phyloP scores from a whole-genome alignment of 2,329 filamentous ascomycete genomes.

The Pseudocercospora musae region DNA sequence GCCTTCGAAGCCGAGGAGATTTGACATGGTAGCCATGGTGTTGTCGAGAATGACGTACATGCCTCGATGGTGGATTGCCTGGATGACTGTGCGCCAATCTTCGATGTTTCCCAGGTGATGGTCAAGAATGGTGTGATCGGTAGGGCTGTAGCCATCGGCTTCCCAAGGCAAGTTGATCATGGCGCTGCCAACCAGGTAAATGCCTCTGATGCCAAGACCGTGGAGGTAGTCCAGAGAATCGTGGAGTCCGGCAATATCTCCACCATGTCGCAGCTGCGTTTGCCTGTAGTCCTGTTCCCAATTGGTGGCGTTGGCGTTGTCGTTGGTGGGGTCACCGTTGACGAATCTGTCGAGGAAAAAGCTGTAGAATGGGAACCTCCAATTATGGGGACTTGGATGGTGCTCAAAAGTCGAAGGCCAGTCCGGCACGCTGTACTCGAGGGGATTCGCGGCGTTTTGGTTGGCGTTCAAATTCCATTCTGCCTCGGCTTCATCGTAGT shows the following conservation, averaged over 20 bases:
- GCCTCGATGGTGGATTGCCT: slow-evolving; percentile 58
- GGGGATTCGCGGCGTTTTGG: slow-evolving; percentile 51
- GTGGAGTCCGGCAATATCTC: slow-evolving; percentile 56
- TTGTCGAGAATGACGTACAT: slow-evolving; percentile 68
- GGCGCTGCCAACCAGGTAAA: slow-evolving; percentile 62
- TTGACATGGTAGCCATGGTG: slow-evolving; percentile 62
- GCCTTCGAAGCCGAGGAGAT: slow-evolving; percentile 61
- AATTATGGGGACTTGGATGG: slow-evolving; percentile 57
- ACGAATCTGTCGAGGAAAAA: slow-evolving; percentile 63
- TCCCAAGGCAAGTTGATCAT: slow-evolving; percentile 65
- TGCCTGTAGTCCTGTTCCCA: slow-evolving; percentile 60
- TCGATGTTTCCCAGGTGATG: slow-evolving; percentile 59
- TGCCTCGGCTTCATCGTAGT: slow-evolving; percentile 50
- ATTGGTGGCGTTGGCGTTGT: slow-evolving; percentile 58
- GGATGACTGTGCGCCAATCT: slow-evolving; percentile 56
- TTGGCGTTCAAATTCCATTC: slow-evolving; percentile 63
- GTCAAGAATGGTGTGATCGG: slow-evolving; percentile 61
- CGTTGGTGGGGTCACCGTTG: slow-evolving; percentile 63
- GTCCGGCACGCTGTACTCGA: slow-evolving; percentile 52
- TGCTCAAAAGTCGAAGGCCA: slow-evolving; percentile 46
- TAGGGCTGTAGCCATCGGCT: slow-evolving; percentile 56
- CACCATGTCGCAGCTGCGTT: slow-evolving; percentile 62
- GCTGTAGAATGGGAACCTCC: slow-evolving; percentile 65
- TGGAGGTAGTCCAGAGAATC: slow-evolving; percentile 63
- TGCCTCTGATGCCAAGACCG: slow-evolving; percentile 60